Evolutionary conservation across 495 filamentous ascomycete species (phyloP), one percentile per base, ranked within the genome.

Genomic region (Daldinia caldariorum): DNA sequence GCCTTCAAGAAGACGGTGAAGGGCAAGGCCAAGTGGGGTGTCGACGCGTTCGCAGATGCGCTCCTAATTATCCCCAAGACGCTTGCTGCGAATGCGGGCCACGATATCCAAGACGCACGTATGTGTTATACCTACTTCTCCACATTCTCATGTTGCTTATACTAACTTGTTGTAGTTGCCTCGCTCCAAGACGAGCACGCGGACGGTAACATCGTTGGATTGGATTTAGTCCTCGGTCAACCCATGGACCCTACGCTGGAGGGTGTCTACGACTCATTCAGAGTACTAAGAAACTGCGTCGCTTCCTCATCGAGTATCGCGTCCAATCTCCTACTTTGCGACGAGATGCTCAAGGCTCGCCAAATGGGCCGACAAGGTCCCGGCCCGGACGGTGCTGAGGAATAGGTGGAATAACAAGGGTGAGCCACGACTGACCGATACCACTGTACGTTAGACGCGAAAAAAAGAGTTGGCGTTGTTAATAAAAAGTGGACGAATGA

Each of bases 41-140:
- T 98, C 6, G 87, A 88, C 63, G 96, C 95, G 8, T 99, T 98
- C 78, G 92, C 95, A 2, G 95, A 98, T 80, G 94, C 95, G 22
- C 85, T 99, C 45, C 79, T 97, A 64, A 83, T 98, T 65, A 98
- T 99, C 69, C 95, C 95, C 51, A 99, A 99, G 86, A 98, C 94
- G 14, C 87, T 99, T 39, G 95, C 95, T 13, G 94, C 94, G 72
- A 99, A 99, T 77, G 91, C 92, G 49, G 95, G 96, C 62, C 94
- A 97, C 74, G 95, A 99, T 78, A 91, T 99, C 62, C 96, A 98
- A 80, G 95, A 99, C 79, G 87, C 91, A 58, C 80, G 91, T 94
- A 86, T 83, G 90, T 87, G 38, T 12, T 29, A 22, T 26, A 14
- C 29, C 26, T 34, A 8, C 0, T 0, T 8, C 13, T 31, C 32